phyloP scores from a whole-genome alignment of 2,329 filamentous ascomycete species.

The Thelonectria rubi region DNA sequence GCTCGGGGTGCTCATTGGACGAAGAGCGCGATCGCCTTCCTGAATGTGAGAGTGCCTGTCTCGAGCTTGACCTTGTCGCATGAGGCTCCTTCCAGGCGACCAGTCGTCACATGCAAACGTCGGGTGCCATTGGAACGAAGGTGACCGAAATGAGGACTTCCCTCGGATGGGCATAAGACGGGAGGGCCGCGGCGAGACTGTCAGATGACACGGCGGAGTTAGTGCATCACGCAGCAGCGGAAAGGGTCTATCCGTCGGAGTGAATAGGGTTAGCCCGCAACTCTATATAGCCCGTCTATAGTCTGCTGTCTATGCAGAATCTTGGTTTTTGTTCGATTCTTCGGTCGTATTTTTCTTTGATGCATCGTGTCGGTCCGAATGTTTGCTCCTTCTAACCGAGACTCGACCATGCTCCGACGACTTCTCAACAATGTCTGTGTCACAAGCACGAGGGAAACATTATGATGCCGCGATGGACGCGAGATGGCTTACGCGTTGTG shows the following conservation, averaged over 20 bases:
- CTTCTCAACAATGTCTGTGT: slow-evolving; percentile 6
- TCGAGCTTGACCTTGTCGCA: not conserved
- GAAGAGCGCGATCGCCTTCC: not conserved
- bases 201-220: not conserved
- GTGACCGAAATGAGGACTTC: not conserved
- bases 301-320: not conserved
- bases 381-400: not conserved
- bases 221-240: not conserved
- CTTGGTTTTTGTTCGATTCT: not conserved
- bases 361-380: not conserved
- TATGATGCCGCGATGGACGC: slow-evolving; percentile 29
- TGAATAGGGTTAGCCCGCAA: not conserved
- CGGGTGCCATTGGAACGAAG: not conserved
- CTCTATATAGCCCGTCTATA: not conserved
- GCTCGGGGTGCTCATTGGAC: not conserved
- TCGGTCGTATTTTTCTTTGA: not conserved
- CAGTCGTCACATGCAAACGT: not conserved
- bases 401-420: not conserved
- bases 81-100: not conserved
- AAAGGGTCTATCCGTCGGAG: not conserved
- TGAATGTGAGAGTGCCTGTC: not conserved
- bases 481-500: slow-evolving; percentile 35
- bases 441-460: slow-evolving; percentile 21
- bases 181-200: not conserved
- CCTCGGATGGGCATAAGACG: not conserved